Conservation (phyloP, 2,329 filamentous ascomycete genomes). For the Pestalotiopsis sp. region DNA sequence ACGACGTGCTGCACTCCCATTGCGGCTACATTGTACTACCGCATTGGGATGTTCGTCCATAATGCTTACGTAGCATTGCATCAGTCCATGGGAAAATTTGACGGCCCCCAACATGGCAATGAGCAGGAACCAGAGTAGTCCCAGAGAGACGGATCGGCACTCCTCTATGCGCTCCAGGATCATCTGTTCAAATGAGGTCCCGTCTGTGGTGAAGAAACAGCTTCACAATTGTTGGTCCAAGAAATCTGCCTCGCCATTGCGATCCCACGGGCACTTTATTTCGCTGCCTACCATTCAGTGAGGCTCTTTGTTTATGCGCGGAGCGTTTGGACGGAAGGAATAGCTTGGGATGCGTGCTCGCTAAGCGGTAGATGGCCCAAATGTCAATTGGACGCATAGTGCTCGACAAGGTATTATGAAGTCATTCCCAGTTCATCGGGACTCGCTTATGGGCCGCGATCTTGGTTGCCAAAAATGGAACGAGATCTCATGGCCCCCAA, state of each 20-base stretch:
- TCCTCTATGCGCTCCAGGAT: background rate
- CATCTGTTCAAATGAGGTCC: background rate
- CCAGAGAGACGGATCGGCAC: background rate
- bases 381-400: background rate
- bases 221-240: background rate
- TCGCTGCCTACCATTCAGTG: background rate
- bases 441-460: background rate
- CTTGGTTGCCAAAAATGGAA: background rate
- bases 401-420: background rate
- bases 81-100: background rate
- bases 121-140: background rate
- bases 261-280: background rate
- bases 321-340: background rate
- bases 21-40: background rate
- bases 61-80: background rate
- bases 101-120: background rate
- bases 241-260: background rate
- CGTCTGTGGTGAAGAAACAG: background rate
- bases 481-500: background rate
- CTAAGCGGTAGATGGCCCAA: background rate
- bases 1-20: background rate
- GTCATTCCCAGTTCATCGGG: background rate
- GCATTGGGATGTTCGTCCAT: background rate
- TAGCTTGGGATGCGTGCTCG: background rate
- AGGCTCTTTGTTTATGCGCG: background rate